Evolutionary conservation across 768 basidiomycete species (phyloP).

Genomic region (Porpolomopsis calyptriformis): DNA sequence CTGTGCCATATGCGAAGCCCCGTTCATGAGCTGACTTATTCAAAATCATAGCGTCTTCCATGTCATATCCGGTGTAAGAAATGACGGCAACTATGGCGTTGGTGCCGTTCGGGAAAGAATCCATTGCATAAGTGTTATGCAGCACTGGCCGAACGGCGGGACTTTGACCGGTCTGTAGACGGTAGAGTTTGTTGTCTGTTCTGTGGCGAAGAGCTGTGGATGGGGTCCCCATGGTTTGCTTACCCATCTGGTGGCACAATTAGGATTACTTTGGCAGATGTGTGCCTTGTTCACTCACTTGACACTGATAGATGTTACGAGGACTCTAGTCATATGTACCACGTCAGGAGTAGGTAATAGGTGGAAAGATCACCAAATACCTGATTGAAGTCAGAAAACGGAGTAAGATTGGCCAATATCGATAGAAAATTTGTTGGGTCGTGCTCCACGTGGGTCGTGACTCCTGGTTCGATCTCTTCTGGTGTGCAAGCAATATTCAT

Average conservation of each 20-base stretch:
- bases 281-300: slow-evolving; percentile 34
- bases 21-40: slow-evolving; percentile 99
- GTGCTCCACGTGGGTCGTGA: slow-evolving; percentile 89
- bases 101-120: slow-evolving; percentile 95
- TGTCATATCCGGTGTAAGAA: slow-evolving; percentile 99
- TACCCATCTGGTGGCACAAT: slow-evolving; percentile 78
- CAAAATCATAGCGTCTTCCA: slow-evolving; percentile 99
- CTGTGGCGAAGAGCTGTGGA: slow-evolving; percentile 83
- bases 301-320: slow-evolving; percentile 89
- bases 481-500: slow-evolving; percentile 94
- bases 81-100: slow-evolving; percentile 99
- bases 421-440: slow-evolving; percentile 92
- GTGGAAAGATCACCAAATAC: slow-evolving; percentile 31
- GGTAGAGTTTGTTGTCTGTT: slow-evolving; percentile 97
- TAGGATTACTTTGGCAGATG: not conserved
- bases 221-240: slow-evolving; percentile 99
- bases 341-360: slow-evolving; percentile 4
- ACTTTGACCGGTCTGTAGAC: slow-evolving; percentile 88
- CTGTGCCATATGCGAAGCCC: slow-evolving; percentile 91
- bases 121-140: slow-evolving; percentile 95
- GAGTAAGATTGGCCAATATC: slow-evolving; percentile 93
- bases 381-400: slow-evolving; percentile 99
- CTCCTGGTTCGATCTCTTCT: slow-evolving; percentile 65
- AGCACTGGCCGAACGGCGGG: slow-evolving; percentile 87
- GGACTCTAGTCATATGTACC: slow-evolving; percentile 45